Conservation (phyloP, 139 green algal species). For the Chlamydomonas sp. region DNA sequence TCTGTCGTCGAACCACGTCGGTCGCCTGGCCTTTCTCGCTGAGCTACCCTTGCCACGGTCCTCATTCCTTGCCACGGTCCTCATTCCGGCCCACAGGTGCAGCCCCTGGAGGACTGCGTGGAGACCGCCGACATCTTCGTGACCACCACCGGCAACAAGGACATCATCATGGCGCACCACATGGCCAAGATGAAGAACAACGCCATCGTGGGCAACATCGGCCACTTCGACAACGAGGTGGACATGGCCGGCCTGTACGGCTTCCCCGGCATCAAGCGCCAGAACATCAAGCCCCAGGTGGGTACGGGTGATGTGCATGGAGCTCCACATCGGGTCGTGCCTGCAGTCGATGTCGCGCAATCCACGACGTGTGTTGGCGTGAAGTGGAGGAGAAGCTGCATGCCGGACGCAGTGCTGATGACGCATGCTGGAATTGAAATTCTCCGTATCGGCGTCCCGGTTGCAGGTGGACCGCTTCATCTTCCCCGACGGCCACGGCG, state of each 20-base stretch:
- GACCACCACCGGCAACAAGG: constrained; percentile 99
- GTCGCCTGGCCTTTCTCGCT: not conserved
- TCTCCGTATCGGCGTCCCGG: too few species aligned
- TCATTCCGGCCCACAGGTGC: constrained; percentile 66
- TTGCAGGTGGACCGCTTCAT: constrained; percentile 91
- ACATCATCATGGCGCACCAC: constrained; percentile 97
- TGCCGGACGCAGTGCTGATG: too few species aligned
- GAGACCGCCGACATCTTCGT: constrained; percentile 96
- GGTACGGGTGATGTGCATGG: constrained; percentile 28
- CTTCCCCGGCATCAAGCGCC: constrained; percentile 93
- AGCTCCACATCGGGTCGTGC: too few species aligned
- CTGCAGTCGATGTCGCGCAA: too few species aligned
- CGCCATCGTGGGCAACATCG: constrained; percentile 99
- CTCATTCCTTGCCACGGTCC: constrained; percentile 50
- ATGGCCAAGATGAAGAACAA: constrained; percentile 99
- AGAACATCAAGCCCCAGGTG: constrained; percentile 98
- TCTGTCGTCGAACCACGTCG: too few species aligned
- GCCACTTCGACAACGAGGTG: constrained; percentile 99
- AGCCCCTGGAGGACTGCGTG: constrained; percentile 90
- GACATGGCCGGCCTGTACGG: constrained; percentile 95
- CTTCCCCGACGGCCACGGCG: constrained; percentile 98
- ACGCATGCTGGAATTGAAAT: not conserved
- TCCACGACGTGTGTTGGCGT: too few species aligned
- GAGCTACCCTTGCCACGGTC: not conserved
- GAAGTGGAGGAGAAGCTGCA: too few species aligned